phyloP scores from a whole-genome alignment of 371 early-diverging fungal genomes.

The Mortierella sp. region DNA sequence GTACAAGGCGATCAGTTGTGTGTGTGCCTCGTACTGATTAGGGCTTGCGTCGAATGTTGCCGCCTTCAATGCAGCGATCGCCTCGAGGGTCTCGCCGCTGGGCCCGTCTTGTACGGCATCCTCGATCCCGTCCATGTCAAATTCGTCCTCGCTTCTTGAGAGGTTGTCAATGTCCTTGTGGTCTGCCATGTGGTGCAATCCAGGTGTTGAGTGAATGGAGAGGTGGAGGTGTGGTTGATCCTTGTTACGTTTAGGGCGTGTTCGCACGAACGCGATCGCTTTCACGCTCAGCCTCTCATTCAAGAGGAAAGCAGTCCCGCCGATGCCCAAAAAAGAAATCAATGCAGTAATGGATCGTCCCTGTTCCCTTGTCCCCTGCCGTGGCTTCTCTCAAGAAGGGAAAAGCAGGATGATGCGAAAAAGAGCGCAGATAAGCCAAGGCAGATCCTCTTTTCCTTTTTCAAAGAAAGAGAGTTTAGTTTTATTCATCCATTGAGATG shows the following conservation, averaged over 20 bases:
- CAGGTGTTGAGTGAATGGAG: background rate
- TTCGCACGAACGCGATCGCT: background rate
- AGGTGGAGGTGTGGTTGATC: background rate
- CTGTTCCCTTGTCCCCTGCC: no score
- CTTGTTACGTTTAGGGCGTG: background rate
- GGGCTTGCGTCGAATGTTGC: slow-evolving; percentile 31
- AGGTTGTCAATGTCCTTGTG: slow-evolving; percentile 14
- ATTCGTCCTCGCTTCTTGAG: slow-evolving; percentile 27
- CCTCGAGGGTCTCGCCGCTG: slow-evolving; percentile 23
- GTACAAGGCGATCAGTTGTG: slow-evolving; percentile 35
- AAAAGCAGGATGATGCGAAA: background rate
- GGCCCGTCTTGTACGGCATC: slow-evolving; percentile 6
- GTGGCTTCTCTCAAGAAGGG: background rate
- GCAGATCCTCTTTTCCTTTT: background rate
- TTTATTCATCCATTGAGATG: no score
- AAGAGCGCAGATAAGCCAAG: background rate
- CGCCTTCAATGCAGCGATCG: slow-evolving; percentile 26
- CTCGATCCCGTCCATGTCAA: slow-evolving; percentile 27
- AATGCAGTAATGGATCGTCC: background rate
- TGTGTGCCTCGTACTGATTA: slow-evolving; percentile 42
- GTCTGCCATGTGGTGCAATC: background rate
- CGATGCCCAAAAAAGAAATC: background rate
- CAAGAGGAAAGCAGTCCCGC: background rate
- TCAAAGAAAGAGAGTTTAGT: background rate
- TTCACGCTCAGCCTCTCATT: background rate